Conservation (phyloP, 108 stramenopile genomes). For the Nitzschia putrida region DNA sequence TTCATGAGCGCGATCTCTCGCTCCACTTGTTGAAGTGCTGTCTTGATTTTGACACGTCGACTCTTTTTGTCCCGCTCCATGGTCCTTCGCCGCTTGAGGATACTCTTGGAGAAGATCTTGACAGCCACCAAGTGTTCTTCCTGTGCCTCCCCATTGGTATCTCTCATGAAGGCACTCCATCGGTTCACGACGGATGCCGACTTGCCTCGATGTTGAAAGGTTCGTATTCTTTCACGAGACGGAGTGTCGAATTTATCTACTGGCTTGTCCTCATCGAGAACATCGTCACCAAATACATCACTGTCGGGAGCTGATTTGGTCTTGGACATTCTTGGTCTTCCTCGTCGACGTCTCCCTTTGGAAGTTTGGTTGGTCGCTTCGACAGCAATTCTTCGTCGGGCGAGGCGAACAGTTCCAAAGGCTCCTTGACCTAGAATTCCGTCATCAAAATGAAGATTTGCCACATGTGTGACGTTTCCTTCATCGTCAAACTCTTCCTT, state of each 20-base stretch:
- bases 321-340: constrained; percentile 7
- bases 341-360: constrained; percentile 1
- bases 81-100: constrained; percentile 76
- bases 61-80: constrained; percentile 55
- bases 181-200: constrained; percentile 12
- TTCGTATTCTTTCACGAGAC: neutral
- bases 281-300: constrained; percentile 19
- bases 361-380: neutral
- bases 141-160: constrained; percentile 14
- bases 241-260: neutral
- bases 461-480: constrained; percentile 58
- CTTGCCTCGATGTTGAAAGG: neutral
- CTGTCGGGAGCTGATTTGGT: constrained; percentile 22
- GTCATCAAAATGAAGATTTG: constrained; percentile 56
- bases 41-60: constrained; percentile 53
- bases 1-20: constrained; percentile 91
- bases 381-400: constrained; percentile 29
- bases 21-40: constrained; percentile 82
- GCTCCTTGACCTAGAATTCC: constrained; percentile 74
- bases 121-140: constrained; percentile 78
- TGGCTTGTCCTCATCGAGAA: neutral
- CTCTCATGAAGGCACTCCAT: constrained; percentile 13
- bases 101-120: constrained; percentile 78
- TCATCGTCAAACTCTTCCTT: constrained; percentile 54
- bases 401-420: constrained; percentile 76